These are phyloP conservation scores for Fusarium sp. DNA, from an alignment of 2,329 filamentous ascomycete genomes.

Conservation along the genomic window DNA sequence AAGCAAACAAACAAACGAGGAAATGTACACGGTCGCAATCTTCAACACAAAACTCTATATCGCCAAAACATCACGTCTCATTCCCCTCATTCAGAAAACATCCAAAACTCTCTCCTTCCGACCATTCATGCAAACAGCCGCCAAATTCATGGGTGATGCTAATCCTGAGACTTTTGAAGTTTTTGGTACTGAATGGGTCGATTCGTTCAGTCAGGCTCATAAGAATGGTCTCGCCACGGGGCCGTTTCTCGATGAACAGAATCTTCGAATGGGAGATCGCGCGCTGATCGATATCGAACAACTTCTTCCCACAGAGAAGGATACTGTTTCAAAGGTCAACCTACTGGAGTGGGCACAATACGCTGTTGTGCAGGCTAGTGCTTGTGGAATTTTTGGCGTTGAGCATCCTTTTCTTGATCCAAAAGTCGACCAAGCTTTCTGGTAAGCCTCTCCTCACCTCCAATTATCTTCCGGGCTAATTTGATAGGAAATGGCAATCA, in stretches of 20 bases:
- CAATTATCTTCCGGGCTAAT: too few relatives aligned
- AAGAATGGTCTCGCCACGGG: slow-evolving; percentile 16
- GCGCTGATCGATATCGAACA: slow-evolving; percentile 4
- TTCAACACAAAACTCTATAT: slow-evolving; percentile 45
- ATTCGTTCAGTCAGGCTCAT: slow-evolving; percentile 21
- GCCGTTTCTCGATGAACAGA: slow-evolving; percentile 23
- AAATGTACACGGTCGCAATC: slow-evolving; percentile 43
- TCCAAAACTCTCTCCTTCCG: slow-evolving; percentile 42
- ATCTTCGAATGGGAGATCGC: slow-evolving; percentile 26
- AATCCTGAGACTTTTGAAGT: slow-evolving; percentile 2
- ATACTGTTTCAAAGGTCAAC: neutral
- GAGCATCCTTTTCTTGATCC: slow-evolving; percentile 32
- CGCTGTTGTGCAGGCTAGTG: slow-evolving; percentile 31
- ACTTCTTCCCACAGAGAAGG: neutral
- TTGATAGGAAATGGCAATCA: slow-evolving; percentile 24
- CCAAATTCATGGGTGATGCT: slow-evolving; percentile 23
- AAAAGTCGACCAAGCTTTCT: slow-evolving; percentile 21
- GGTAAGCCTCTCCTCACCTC: slow-evolving; percentile 3
- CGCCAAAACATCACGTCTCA: slow-evolving; percentile 38
- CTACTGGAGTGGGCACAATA: slow-evolving; percentile 16
- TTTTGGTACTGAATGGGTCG: slow-evolving; percentile 21
- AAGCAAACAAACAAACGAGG: slow-evolving; percentile 24
- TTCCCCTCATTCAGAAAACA: slow-evolving; percentile 38
- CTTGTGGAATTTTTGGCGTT: slow-evolving; percentile 29
- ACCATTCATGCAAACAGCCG: slow-evolving; percentile 39